These are phyloP conservation scores for Neurospora crassa DNA, from an alignment of 2,329 filamentous ascomycete genomes.

Conservation along the genomic window DNA sequence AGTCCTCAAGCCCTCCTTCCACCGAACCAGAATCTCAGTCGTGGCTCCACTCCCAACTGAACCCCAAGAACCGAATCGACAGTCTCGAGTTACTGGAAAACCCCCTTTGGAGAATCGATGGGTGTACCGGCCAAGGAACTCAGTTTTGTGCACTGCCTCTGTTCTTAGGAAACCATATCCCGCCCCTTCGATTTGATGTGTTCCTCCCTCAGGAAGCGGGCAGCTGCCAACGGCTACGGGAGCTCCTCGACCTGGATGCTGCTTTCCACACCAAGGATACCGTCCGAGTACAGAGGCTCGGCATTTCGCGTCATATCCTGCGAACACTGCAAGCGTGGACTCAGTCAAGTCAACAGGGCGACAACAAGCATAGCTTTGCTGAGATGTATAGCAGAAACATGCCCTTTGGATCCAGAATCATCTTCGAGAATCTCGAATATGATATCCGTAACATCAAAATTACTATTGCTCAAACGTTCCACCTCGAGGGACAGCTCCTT, in stretches of 20 bases:
- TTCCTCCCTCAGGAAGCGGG: slow-evolving; percentile 43
- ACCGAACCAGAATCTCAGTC: background rate
- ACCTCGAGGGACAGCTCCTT: slow-evolving; percentile 43
- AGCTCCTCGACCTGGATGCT: slow-evolving; percentile 37
- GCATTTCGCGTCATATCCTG: slow-evolving; percentile 43
- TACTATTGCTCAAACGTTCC: slow-evolving; percentile 37
- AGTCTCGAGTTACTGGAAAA: slow-evolving; percentile 35
- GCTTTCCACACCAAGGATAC: slow-evolving; percentile 48
- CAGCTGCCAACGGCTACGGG: slow-evolving; percentile 31
- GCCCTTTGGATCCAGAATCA: slow-evolving; percentile 49
- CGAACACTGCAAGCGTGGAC: slow-evolving; percentile 46
- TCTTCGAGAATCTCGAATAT: slow-evolving; percentile 40
- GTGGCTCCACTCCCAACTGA: slow-evolving; percentile 43
- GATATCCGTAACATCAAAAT: slow-evolving; percentile 37
- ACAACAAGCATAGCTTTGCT: background rate
- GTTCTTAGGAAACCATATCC: slow-evolving; percentile 31
- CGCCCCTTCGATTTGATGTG: slow-evolving; percentile 47
- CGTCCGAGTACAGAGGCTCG: slow-evolving; percentile 36
- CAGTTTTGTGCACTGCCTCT: slow-evolving; percentile 48
- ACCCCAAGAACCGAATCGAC: slow-evolving; percentile 52
- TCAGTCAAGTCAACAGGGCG: background rate
- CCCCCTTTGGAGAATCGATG: slow-evolving; percentile 49
- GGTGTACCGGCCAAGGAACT: slow-evolving; percentile 44
- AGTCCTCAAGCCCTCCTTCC: background rate
- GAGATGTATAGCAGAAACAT: slow-evolving; percentile 32